These are phyloP conservation scores for Limnanthes douglasii DNA, from an alignment of 345 rosid species.

Conservation along the genomic window DNA sequence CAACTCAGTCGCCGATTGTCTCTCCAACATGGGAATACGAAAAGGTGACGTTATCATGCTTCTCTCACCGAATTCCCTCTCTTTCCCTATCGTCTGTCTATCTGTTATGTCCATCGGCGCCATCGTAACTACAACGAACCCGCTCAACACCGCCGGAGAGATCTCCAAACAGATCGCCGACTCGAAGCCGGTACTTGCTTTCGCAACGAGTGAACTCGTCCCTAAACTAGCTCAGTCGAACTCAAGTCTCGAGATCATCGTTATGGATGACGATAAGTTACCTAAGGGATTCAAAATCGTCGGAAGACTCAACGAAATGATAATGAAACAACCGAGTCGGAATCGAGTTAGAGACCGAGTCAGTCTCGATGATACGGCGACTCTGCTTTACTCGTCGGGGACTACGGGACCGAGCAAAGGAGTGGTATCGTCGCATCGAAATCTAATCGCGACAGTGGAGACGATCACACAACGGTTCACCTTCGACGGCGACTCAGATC, in stretches of 20 bases:
- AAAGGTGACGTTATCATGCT: constrained; percentile 74
- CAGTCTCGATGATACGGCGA: constrained; percentile 58
- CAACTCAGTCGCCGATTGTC: constrained; percentile 43
- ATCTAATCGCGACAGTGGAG: constrained; percentile 52
- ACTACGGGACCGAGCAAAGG: constrained; percentile 90
- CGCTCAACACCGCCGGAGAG: constrained; percentile 67
- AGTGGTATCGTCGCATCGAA: constrained; percentile 59
- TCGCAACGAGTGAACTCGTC: constrained; percentile 39
- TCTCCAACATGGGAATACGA: constrained; percentile 55
- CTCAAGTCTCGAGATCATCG: constrained; percentile 33
- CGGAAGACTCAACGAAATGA: constrained; percentile 31
- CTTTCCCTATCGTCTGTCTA: constrained; percentile 83
- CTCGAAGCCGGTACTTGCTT: constrained; percentile 57
- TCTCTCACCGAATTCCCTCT: constrained; percentile 80
- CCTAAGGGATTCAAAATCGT: constrained; percentile 12
- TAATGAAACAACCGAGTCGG: constrained; percentile 16
- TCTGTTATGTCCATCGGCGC: constrained; percentile 94
- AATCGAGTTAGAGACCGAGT: constrained; percentile 43
- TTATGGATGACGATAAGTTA: constrained; percentile 26
- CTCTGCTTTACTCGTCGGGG: constrained; percentile 82
- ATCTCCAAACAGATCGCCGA: constrained; percentile 52
- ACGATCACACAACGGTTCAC: too few relatives aligned
- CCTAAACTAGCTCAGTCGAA: constrained; percentile 26
- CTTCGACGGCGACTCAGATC: constrained; percentile 33
- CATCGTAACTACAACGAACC: constrained; percentile 68